Evolutionary conservation across 2,329 filamentous ascomycete species (phyloP).

Genomic region (Aspergillus fischeri): DNA sequence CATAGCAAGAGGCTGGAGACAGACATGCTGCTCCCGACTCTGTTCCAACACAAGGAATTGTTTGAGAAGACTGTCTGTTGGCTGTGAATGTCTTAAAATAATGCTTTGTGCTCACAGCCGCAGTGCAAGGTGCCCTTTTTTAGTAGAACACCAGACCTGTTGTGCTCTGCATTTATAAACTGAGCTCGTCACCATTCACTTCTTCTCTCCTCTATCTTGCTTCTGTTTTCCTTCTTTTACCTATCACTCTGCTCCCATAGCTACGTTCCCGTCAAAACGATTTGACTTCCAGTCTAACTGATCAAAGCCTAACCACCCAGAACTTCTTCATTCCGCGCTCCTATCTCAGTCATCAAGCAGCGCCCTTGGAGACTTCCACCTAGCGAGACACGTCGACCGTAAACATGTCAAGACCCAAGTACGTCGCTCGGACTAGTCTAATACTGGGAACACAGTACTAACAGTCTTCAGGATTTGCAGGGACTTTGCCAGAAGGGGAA

Average conservation of each 20-base stretch:
- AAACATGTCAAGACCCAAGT: neutral
- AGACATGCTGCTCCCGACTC: neutral
- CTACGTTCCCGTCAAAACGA: neutral
- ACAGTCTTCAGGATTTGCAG: conserved; percentile 2
- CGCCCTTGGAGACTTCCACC: neutral
- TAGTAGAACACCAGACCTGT: neutral
- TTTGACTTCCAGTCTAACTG: neutral
- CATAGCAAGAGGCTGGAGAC: neutral
- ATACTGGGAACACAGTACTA: neutral
- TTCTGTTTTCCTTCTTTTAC: neutral
- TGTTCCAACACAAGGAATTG: neutral
- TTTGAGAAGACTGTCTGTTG: too few relatives aligned
- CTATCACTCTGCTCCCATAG: neutral
- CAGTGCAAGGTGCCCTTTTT: neutral
- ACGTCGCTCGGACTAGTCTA: neutral
- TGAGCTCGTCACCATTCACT: neutral
- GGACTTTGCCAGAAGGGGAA: conserved; percentile 6
- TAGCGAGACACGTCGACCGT: neutral
- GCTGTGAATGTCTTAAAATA: neutral
- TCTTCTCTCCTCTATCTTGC: neutral
- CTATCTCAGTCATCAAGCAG: neutral
- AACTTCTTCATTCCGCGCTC: neutral
- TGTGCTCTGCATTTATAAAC: neutral
- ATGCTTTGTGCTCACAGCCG: neutral
- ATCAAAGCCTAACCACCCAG: neutral